Base-by-base conservation (phyloP, 331 rosid genomes). In the Stylosanthes scabra region DNA sequence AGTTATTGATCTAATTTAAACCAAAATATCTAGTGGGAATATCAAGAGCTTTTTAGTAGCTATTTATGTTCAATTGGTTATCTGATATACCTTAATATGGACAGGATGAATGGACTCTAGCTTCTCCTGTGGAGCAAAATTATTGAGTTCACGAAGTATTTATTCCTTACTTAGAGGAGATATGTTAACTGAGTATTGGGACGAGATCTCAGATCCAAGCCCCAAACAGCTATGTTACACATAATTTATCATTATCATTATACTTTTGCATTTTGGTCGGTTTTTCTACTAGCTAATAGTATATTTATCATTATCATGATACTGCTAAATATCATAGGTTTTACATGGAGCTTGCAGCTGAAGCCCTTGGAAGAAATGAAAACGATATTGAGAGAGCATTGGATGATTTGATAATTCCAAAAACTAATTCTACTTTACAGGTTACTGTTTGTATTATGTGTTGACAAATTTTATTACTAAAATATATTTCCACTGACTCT, bases 361-460 rank as follows among this genome's bases (percentile, higher is more conserved):
- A 94, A 84, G 93, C 98, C 61, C 95, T 91, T 71, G 78, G 91
- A 75, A 88, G 83, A 86, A 91, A 89, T 71, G 97, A 91, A 86
- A 93, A 91, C 56, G 91, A 91, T 66, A 64, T 77, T 61, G 86
- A 91, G 61, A 78, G 74, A 77, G 96, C 98, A 27, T 75, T 93
- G 83, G 96, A 93, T 78, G 93, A 93, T 74, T 79, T 93, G 86
- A 91, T 92, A 25, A 79, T 88, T 80, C 95, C 95, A 50, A 95
- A 83, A 75, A 78, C 87, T 57, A 91, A 84, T 83, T 85, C 98
- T 66, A 81, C 78, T 50, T 65, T 93, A 8, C 98, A 93, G 94
- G 97, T 88, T 42, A 42, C 44, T n/a, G 40, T 7, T 6, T 5
- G 57, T 51, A 51, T 51, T 14, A 66, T 66, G 45, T 52, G 59